phyloP scores from a whole-genome alignment of 2,329 filamentous ascomycete species.

The Metarhizium rileyi region DNA sequence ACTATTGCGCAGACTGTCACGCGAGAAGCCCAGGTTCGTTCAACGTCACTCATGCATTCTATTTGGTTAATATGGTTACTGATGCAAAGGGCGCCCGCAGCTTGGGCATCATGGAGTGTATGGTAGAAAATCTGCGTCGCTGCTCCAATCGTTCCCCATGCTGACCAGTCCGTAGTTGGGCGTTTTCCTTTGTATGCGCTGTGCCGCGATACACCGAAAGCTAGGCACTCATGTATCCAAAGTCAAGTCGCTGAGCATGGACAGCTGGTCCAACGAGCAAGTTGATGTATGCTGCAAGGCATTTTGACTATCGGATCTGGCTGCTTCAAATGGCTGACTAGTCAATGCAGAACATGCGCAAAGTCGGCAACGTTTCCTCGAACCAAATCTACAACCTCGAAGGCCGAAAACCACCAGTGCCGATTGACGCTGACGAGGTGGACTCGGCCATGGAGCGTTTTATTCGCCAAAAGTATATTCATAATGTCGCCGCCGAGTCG shows the following conservation, averaged over 20 bases:
- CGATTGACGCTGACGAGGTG: constrained; percentile 83
- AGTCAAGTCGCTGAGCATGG: constrained; percentile 98
- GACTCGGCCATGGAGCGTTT: constrained; percentile 93
- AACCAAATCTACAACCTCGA: constrained; percentile 87
- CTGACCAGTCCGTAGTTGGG: constrained; percentile 55
- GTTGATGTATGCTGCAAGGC: constrained; percentile 65
- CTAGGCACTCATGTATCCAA: constrained; percentile 96
- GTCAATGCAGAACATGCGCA: constrained; percentile 71
- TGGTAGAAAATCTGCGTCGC: constrained; percentile 23
- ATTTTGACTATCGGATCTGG: background rate
- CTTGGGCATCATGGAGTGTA: constrained; percentile 97
- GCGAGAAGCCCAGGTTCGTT: constrained; percentile 79
- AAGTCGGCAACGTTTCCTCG: constrained; percentile 73
- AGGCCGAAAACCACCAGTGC: constrained; percentile 72
- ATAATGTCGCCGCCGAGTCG: constrained; percentile 30
- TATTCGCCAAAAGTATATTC: constrained; percentile 88
- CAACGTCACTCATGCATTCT: background rate
- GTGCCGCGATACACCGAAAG: constrained; percentile 89
- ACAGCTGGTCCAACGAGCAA: constrained; percentile 92
- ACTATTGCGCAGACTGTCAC: constrained; percentile 86
- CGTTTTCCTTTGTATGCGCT: constrained; percentile 95
- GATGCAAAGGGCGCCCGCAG: constrained; percentile 31
- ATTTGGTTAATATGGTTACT: constrained; percentile 17
- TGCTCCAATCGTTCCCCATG: background rate
- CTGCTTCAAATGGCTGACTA: background rate